Percentiles rank a stretch among this genome's conserved stretches.
Conservation (phyloP, 352 stramenopile species). For the Globisporangium megalacanthum region DNA sequence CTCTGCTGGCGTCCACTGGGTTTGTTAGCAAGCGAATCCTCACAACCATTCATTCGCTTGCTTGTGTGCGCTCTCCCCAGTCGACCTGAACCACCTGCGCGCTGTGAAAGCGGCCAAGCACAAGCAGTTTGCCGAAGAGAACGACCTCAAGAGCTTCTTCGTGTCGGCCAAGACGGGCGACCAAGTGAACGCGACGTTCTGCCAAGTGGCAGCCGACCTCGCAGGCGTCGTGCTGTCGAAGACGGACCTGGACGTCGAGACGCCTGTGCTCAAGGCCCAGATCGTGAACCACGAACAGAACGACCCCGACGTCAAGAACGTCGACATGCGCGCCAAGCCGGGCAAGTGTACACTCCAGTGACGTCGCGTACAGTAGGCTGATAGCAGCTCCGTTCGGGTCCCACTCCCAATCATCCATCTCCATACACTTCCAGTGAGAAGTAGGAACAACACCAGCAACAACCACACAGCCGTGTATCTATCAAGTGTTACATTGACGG, state of each 20-base stretch:
- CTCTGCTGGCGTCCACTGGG: background rate
- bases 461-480: constrained; percentile 23
- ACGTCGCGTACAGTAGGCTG: no score
- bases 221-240: constrained; percentile 79
- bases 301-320: constrained; percentile 83
- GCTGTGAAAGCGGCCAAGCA: constrained; percentile 86
- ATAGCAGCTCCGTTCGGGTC: no score
- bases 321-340: constrained; percentile 49
- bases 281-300: constrained; percentile 92
- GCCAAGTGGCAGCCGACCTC: constrained; percentile 79
- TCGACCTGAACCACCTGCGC: constrained; percentile 88
- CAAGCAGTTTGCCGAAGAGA: constrained; percentile 92
- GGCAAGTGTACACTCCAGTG: constrained; percentile 57
- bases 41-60: background rate
- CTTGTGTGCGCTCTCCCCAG: constrained; percentile 26
- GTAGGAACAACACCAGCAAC: constrained; percentile 7
- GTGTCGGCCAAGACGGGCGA: constrained; percentile 94
- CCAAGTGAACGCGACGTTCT: constrained; percentile 85
- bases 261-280: constrained; percentile 83
- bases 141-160: constrained; percentile 89
- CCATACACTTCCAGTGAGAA: background rate
- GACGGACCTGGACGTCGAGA: constrained; percentile 80
- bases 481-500: constrained; percentile 77
- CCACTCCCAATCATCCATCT: background rate
- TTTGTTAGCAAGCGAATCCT: no score